Evolutionary conservation across 2,329 filamentous ascomycete species (phyloP).

Genomic region (Hymenoscyphus fraxineus): DNA sequence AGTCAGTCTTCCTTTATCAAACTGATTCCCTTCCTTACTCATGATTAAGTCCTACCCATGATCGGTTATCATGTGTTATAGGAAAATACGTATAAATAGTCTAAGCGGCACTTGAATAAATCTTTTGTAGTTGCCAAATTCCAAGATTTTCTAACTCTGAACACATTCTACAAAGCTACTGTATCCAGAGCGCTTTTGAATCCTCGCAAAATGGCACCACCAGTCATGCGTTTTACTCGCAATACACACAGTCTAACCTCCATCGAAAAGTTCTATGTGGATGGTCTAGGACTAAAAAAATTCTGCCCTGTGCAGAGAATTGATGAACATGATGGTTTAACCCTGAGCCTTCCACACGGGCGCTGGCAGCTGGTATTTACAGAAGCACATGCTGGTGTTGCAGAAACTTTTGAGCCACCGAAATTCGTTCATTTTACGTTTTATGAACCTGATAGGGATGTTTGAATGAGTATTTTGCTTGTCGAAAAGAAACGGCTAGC

Average conservation of each 20-base stretch:
- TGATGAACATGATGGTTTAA: background rate
- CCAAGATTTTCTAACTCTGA: too few relatives aligned
- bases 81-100: too few relatives aligned
- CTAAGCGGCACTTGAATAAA: too few relatives aligned
- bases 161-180: background rate
- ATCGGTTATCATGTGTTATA: background rate
- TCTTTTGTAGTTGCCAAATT: too few relatives aligned
- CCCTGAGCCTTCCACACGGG: background rate
- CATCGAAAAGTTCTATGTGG: background rate
- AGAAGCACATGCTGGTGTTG: background rate
- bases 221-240: background rate
- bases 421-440: background rate
- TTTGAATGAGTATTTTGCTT: background rate
- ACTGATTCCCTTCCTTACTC: background rate
- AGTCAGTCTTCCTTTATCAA: background rate
- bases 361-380: background rate
- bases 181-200: too few relatives aligned
- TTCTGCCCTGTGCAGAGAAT: background rate
- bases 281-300: background rate
- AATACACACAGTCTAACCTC: background rate
- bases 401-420: background rate
- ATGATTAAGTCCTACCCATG: background rate
- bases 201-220: background rate
- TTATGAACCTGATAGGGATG: background rate
- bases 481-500: background rate